Conservation (phyloP, 768 basidiomycete genomes). For the Mycena belliarum region DNA sequence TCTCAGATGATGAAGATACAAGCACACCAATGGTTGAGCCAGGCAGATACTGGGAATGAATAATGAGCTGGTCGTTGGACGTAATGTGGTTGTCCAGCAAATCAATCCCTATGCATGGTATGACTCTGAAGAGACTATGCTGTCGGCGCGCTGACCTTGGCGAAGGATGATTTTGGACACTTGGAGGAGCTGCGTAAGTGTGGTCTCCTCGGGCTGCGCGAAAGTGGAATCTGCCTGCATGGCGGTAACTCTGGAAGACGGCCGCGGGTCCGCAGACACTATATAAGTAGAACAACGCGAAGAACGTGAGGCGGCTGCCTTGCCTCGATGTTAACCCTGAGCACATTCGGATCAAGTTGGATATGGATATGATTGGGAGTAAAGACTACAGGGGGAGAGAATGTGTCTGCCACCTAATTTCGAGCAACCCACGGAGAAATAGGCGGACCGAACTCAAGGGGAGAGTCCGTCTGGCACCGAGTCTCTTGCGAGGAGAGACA, state of each 20-base stretch:
- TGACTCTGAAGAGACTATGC: not conserved
- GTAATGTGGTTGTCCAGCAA: constrained; percentile 66
- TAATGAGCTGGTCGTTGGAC: constrained; percentile 68
- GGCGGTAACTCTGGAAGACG: constrained; percentile 8
- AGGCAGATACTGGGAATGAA: constrained; percentile 73
- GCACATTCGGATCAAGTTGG: constrained; percentile 14
- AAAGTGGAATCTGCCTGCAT: constrained; percentile 7
- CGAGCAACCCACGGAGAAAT: constrained; percentile 57
- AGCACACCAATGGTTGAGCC: constrained; percentile 81
- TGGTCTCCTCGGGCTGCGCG: constrained; percentile 17
- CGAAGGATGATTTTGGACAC: constrained; percentile 68
- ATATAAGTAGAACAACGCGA: constrained; percentile 22
- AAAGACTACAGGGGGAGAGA: constrained; percentile 19
- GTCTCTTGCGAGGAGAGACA: constrained; percentile 68
- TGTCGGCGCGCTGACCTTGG: constrained; percentile 49
- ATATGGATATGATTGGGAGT: constrained; percentile 10
- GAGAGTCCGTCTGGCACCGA: constrained; percentile 65
- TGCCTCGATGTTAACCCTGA: constrained; percentile 23
- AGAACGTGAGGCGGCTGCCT: constrained; percentile 21
- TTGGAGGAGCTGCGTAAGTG: constrained; percentile 56
- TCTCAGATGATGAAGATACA: not conserved
- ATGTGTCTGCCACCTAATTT: constrained; percentile 83
- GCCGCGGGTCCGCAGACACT: not conserved
- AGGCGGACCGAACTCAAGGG: constrained; percentile 80
- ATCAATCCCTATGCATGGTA: constrained; percentile 40